A percentile compares a stretch with the other conserved stretches of the same genome.
Evolutionary conservation across 805 yeast species (phyloP).

Genomic region (Ogataea sp.): DNA sequence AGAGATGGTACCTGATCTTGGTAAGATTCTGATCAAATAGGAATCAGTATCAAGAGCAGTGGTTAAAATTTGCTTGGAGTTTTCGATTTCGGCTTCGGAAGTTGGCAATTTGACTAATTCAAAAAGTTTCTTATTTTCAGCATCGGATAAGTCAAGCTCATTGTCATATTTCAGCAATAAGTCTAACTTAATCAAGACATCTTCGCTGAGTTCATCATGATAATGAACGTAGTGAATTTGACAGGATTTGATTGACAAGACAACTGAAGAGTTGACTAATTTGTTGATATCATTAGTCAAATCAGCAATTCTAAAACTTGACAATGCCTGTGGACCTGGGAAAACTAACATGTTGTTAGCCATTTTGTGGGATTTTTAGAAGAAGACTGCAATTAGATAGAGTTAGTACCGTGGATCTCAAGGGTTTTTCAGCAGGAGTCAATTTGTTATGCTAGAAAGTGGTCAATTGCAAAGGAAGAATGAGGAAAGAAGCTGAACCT

Average conservation of each 20-base stretch:
- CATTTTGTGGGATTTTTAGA: not conserved
- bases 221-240: constrained; percentile 76
- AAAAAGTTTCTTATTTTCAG: constrained; percentile 11
- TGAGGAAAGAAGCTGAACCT: too few species aligned
- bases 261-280: constrained; percentile 57
- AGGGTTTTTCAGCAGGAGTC: too few species aligned
- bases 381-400: too few species aligned
- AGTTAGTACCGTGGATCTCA: too few species aligned
- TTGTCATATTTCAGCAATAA: constrained; percentile 69
- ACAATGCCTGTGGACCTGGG: constrained; percentile 88
- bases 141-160: constrained; percentile 46
- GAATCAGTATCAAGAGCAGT: constrained; percentile 31
- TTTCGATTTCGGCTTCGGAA: constrained; percentile 10
- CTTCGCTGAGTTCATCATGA: constrained; percentile 29
- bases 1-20: constrained; percentile 93
- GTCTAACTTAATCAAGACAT: constrained; percentile 42
- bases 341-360: constrained; percentile 42
- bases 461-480: too few species aligned
- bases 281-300: constrained; percentile 66
- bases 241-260: constrained; percentile 63
- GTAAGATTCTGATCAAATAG: constrained; percentile 67
- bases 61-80: constrained; percentile 4
- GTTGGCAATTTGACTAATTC: constrained; percentile 22
- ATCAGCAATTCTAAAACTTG: constrained; percentile 74
- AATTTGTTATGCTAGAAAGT: too few species aligned